Conservation (phyloP, 306 rosid genomes). For the Vicia sativa region DNA sequence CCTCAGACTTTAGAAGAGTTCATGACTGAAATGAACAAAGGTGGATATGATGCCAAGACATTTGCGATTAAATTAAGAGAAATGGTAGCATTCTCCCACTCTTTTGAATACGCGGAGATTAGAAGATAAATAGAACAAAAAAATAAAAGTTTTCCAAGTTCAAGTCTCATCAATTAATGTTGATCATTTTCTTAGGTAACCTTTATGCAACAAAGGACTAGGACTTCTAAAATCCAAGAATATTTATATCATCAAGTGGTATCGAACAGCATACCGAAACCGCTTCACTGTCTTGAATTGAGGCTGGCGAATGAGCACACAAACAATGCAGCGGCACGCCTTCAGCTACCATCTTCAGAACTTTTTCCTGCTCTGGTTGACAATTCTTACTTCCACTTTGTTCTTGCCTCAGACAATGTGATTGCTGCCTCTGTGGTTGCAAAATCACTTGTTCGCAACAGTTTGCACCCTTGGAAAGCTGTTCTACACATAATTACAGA, state of each 20-base stretch:
- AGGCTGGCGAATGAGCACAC: constrained; percentile 83
- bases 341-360: constrained; percentile 90
- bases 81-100: constrained; percentile 56
- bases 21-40: constrained; percentile 67
- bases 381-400: constrained; percentile 79
- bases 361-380: constrained; percentile 85
- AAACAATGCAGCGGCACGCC: constrained; percentile 84
- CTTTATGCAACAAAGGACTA: constrained; percentile 77
- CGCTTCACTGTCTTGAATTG: constrained; percentile 85
- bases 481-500: constrained; percentile 93
- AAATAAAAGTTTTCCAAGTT: background rate
- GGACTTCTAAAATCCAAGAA: constrained; percentile 84
- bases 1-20: constrained; percentile 83
- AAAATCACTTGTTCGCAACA: constrained; percentile 69
- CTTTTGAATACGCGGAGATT: background rate
- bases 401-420: constrained; percentile 93
- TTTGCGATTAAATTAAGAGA: constrained; percentile 82
- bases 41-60: constrained; percentile 61
- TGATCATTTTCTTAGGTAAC: constrained; percentile 48
- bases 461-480: constrained; percentile 65
- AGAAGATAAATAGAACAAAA: constrained; percentile 4
- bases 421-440: constrained; percentile 95
- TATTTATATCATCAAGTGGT: constrained; percentile 88
- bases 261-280: constrained; percentile 95
- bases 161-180: constrained; percentile 6